phyloP scores from a whole-genome alignment of 441 rosid species.

The Croton laevigatus region DNA sequence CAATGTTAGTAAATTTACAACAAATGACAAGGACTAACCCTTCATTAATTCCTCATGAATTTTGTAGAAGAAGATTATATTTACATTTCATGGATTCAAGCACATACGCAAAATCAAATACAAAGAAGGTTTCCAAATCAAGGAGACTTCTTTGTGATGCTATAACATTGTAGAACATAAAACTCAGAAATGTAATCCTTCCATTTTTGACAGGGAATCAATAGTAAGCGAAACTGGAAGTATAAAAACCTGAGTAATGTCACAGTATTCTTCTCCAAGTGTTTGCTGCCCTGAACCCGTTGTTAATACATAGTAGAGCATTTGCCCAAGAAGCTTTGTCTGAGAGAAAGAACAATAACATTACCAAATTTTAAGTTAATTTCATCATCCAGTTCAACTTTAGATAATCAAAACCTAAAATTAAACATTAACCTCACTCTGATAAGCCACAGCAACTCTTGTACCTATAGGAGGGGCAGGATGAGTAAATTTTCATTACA shows the following conservation, averaged over 20 bases:
- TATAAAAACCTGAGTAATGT: slow-evolving; percentile 67
- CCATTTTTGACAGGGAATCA: neutral
- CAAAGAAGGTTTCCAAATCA: too few relatives aligned
- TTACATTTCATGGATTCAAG: neutral
- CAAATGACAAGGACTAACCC: neutral
- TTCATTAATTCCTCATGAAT: neutral
- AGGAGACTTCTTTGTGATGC: too few relatives aligned
- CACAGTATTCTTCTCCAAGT: slow-evolving; percentile 94
- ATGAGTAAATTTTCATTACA: neutral
- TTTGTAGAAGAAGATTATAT: neutral
- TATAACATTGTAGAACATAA: neutral
- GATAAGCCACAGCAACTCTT: slow-evolving; percentile 79
- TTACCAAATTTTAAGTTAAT: neutral
- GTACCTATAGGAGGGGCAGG: slow-evolving; percentile 43
- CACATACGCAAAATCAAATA: neutral
- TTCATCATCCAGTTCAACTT: neutral
- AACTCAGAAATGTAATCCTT: neutral
- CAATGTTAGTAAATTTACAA: neutral
- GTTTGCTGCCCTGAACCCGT: slow-evolving; percentile 95
- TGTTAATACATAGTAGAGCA: slow-evolving; percentile 84
- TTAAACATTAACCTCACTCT: slow-evolving; percentile 58
- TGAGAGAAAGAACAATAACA: slow-evolving; percentile 26
- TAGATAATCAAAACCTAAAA: neutral
- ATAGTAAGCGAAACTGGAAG: neutral
- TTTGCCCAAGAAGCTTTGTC: slow-evolving; percentile 87